Conservation (phyloP, 305 asterid genomes). For the Fraxinus ornus region DNA sequence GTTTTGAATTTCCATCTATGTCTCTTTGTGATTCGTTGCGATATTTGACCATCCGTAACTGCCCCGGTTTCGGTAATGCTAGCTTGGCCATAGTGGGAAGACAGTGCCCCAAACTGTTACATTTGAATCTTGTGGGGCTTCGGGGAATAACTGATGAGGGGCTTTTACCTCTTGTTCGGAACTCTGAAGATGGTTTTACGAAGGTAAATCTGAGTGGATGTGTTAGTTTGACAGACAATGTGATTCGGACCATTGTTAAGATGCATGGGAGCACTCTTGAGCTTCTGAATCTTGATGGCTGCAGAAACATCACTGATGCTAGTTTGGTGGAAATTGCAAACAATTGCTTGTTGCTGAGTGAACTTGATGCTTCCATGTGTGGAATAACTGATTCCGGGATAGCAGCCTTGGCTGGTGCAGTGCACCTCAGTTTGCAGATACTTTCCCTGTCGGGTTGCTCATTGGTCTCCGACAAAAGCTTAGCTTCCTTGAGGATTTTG, state of each 20-base stretch:
- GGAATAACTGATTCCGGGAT: conserved; percentile 63
- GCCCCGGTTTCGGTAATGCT: conserved; percentile 68
- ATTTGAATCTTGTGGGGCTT: conserved; percentile 54
- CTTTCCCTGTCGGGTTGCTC: conserved; percentile 69
- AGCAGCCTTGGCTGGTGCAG: conserved; percentile 52
- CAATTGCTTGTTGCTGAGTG: conserved; percentile 56
- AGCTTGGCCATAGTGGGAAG: conserved; percentile 50
- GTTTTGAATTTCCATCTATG: conserved; percentile 35
- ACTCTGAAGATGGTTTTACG: conserved; percentile 54
- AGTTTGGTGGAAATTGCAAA: conserved; percentile 56
- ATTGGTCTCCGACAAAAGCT: conserved; percentile 51
- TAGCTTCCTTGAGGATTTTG: conserved; percentile 50
- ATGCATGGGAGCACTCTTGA: conserved; percentile 66
- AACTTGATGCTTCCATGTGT: conserved; percentile 63
- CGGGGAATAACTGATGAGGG: conserved; percentile 60
- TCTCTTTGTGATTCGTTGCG: conserved; percentile 49
- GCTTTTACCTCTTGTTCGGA: conserved; percentile 56
- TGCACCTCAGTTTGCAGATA: conserved; percentile 53
- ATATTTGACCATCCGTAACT: conserved; percentile 59
- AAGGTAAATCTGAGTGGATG: conserved; percentile 70
- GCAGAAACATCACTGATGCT: conserved; percentile 52
- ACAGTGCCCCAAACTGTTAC: conserved; percentile 59
- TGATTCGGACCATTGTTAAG: conserved; percentile 48
- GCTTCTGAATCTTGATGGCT: conserved; percentile 66
- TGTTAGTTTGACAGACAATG: conserved; percentile 55